Conservation (phyloP, 192 early-diverging fungal species). For the Spizellomyces sp. region DNA sequence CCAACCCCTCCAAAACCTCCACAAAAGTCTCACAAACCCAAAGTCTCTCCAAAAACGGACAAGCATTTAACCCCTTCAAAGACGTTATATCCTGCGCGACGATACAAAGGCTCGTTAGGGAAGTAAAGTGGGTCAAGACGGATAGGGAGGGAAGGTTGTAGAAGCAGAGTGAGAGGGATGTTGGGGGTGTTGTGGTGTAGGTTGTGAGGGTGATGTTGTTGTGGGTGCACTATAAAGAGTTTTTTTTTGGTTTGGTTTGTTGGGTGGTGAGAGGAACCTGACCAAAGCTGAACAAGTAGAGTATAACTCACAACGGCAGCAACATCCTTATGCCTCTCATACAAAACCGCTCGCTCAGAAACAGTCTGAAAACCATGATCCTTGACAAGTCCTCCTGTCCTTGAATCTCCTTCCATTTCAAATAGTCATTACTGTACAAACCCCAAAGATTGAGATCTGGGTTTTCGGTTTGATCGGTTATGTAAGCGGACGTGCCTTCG, state of each 20-base stretch:
- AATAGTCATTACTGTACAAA: too few species aligned
- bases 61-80: conserved; percentile 47
- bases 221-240: conserved; percentile 33
- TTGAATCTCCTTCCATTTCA: too few species aligned
- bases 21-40: conserved; percentile 65
- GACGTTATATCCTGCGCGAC: conserved; percentile 58
- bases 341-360: background rate
- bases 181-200: conserved; percentile 18
- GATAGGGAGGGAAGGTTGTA: conserved; percentile 52
- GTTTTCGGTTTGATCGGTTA: too few species aligned
- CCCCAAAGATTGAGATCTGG: too few species aligned
- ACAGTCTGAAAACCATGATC: too few species aligned
- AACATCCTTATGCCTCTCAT: conserved; percentile 37
- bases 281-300: background rate
- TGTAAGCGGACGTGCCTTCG: too few species aligned
- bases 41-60: conserved; percentile 44
- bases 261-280: background rate
- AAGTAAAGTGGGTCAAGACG: conserved; percentile 43
- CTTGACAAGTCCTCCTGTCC: too few species aligned
- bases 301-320: conserved; percentile 27
- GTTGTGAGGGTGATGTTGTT: conserved; percentile 38
- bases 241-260: background rate
- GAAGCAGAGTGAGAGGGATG: conserved; percentile 58
- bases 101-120: conserved; percentile 50
- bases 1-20: conserved; percentile 42